A percentile compares a stretch with the other conserved stretches of the same genome.
These are phyloP conservation scores for Fusarium marasasianum DNA, from an alignment of 2,329 filamentous ascomycete genomes.

Conservation along the genomic window DNA sequence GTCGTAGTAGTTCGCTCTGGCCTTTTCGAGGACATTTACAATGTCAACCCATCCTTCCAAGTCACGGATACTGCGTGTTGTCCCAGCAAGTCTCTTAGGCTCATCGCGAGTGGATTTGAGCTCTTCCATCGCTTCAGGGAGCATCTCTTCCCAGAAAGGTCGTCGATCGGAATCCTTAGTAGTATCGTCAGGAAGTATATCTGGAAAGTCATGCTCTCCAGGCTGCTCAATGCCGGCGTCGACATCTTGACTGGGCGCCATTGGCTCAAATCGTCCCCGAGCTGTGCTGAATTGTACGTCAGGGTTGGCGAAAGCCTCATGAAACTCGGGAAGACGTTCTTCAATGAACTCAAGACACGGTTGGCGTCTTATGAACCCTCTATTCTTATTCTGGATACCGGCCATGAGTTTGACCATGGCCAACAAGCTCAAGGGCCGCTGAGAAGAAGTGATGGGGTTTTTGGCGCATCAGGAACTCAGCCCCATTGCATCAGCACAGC, in stretches of 20 bases:
- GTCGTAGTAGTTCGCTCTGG: background rate
- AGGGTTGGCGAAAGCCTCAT: background rate
- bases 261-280: background rate
- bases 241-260: background rate
- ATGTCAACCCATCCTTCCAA: background rate
- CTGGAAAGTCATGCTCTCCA: background rate
- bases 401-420: background rate
- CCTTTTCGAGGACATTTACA: background rate
- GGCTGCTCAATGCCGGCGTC: rapidly evolving
- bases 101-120: background rate
- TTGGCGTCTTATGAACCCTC: background rate
- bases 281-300: background rate
- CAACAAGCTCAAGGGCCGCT: background rate
- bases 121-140: background rate
- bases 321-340: background rate
- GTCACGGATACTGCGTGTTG: background rate
- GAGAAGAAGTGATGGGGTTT: background rate
- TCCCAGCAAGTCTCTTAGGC: background rate
- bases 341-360: background rate
- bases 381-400: background rate
- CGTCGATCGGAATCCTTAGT: rapidly evolving
- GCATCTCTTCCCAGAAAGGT: background rate
- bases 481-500: background rate
- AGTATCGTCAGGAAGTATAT: rapidly evolving
- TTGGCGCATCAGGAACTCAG: background rate